These are phyloP conservation scores for Rosa rugosa DNA, from an alignment of 306 rosid genomes.

Conservation along the genomic window DNA sequence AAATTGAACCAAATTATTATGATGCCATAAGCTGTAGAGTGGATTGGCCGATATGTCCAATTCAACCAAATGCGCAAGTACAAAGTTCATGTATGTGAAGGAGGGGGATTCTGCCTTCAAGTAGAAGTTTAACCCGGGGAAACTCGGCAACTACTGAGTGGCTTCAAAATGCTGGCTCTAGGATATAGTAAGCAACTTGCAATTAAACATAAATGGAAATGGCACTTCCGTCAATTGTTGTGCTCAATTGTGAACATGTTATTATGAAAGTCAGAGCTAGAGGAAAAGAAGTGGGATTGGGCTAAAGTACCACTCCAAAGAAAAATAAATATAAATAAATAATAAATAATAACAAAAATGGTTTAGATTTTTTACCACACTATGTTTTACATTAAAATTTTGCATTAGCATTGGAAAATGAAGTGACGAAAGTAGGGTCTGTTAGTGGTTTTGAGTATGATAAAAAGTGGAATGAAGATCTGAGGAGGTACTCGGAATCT, in stretches of 20 bases:
- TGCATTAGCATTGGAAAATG: not conserved
- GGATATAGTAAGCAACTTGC: not conserved
- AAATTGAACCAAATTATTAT: not conserved
- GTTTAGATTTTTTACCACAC: not conserved
- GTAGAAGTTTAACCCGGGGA: not conserved
- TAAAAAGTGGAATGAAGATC: not conserved
- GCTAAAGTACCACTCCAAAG: not conserved
- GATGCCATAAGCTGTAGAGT: not conserved
- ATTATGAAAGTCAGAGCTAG: not conserved
- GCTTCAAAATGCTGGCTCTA: not conserved
- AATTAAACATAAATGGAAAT: not conserved
- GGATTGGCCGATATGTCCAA: not conserved
- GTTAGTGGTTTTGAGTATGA: not conserved
- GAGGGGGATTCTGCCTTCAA: not conserved
- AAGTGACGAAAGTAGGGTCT: not conserved
- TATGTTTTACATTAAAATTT: not conserved
- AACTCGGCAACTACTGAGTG: not conserved
- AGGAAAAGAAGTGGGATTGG: not conserved
- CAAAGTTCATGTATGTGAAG: not conserved
- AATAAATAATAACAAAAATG: no score
- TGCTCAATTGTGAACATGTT: not conserved
- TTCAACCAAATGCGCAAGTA: not conserved
- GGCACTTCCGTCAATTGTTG: not conserved
- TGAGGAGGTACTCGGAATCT: not conserved
- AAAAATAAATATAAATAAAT: no score